These are phyloP conservation scores for Neurospora sp. DNA, from an alignment of 495 filamentous ascomycete species.

Conservation along the genomic window DNA sequence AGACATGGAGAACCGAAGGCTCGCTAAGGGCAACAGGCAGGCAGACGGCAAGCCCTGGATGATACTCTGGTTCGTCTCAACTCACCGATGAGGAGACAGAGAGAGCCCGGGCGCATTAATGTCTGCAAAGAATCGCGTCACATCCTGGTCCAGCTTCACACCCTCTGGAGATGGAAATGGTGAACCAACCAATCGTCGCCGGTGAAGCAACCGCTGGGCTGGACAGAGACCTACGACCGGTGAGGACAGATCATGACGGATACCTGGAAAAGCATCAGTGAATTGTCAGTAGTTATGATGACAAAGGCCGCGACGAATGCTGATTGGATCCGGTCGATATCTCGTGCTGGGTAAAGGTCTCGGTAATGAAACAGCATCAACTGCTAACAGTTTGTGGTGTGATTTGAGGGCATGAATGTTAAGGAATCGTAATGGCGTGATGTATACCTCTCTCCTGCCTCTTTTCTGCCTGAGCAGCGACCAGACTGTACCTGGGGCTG, in stretches of 20 bases:
- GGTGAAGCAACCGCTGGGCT: background rate
- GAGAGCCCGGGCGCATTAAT: background rate
- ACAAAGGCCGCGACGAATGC: background rate
- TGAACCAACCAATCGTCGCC: constrained; percentile 20
- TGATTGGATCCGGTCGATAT: background rate
- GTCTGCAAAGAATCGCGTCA: constrained; percentile 2
- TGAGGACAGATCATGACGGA: constrained; percentile 6
- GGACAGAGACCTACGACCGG: constrained; percentile 14
- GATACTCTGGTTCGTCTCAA: background rate
- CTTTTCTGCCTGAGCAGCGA: background rate
- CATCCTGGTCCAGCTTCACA: constrained; percentile 15
- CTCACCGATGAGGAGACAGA: background rate
- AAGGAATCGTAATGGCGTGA: background rate
- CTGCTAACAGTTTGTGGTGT: background rate
- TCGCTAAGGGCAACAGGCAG: background rate
- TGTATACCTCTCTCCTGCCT: background rate
- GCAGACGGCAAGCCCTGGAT: background rate
- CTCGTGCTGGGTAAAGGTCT: background rate
- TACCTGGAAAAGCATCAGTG: background rate
- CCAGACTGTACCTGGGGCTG: background rate
- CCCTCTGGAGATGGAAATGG: constrained; percentile 9
- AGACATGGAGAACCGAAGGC: background rate
- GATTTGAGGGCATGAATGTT: background rate
- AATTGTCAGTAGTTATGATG: background rate
- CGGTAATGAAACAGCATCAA: background rate